Percentiles rank a stretch among this genome's conserved stretches.
Conservation (phyloP, 2,329 filamentous ascomycete genomes). For the Apiospora saccharicola region DNA sequence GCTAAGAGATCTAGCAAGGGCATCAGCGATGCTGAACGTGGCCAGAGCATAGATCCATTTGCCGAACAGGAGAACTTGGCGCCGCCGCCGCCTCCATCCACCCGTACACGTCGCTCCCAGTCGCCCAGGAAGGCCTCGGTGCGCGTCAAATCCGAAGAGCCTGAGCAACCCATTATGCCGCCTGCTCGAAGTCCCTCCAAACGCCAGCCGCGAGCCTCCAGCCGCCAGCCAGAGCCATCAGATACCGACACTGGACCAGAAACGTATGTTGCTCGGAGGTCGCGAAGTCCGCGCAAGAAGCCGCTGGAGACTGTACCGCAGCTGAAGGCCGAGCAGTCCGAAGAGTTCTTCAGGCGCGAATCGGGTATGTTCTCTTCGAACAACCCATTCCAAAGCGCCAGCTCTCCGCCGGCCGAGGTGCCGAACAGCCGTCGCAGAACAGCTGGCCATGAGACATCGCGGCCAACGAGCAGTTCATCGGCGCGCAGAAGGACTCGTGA, state of each 20-base stretch:
- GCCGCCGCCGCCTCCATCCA: constrained; percentile 56
- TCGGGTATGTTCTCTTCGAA: constrained; percentile 79
- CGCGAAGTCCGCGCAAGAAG: not conserved
- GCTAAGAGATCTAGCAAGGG: constrained; percentile 89
- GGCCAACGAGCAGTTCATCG: constrained; percentile 50
- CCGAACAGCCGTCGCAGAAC: constrained; percentile 59
- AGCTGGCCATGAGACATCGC: constrained; percentile 47
- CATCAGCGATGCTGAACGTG: constrained; percentile 74
- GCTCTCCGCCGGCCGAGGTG: constrained; percentile 66
- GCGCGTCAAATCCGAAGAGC: constrained; percentile 61
- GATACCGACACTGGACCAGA: constrained; percentile 60
- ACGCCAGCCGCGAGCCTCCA: constrained; percentile 61
- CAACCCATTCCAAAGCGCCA: constrained; percentile 92
- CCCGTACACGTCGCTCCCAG: constrained; percentile 57
- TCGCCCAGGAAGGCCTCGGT: constrained; percentile 63
- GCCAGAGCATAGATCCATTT: constrained; percentile 67
- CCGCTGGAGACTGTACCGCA: constrained; percentile 44
- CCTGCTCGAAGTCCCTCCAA: constrained; percentile 58
- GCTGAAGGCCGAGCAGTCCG: constrained; percentile 62
- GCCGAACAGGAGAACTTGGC: constrained; percentile 65
- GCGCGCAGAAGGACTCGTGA: constrained; percentile 54
- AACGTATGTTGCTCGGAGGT: constrained; percentile 52
- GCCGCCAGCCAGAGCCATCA: constrained; percentile 57
- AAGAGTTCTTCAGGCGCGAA: constrained; percentile 52
- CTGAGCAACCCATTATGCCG: constrained; percentile 46